A percentile compares a stretch with the other conserved stretches of the same genome.
Evolutionary conservation across 345 rosid genomes (phyloP).

Genomic region (Schrenkiella parvula): DNA sequence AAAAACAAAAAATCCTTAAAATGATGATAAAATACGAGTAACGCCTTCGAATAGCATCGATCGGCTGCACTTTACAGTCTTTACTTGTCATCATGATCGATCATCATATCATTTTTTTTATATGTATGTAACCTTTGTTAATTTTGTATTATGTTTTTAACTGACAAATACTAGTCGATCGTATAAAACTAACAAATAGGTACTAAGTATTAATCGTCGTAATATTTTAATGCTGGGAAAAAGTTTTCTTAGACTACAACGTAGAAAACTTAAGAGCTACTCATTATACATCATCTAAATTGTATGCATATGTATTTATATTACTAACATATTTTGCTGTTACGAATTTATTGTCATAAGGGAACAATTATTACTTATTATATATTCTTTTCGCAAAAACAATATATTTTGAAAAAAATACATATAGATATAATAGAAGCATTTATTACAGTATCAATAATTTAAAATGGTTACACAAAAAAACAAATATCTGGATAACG

Average conservation of each 20-base stretch:
- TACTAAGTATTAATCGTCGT: background rate
- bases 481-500: background rate
- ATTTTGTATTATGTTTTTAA: background rate
- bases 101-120: background rate
- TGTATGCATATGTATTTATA: background rate
- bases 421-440: no score
- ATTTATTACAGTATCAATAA: no score
- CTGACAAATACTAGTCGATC: background rate
- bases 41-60: background rate
- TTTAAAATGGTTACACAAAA: no score
- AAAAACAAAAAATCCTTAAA: background rate
- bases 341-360: background rate
- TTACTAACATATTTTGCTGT: background rate
- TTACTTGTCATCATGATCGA: background rate
- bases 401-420: no score
- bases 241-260: background rate
- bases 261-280: constrained; percentile 13
- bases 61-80: background rate
- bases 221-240: background rate
- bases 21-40: background rate
- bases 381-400: no score
- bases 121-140: background rate
- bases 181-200: background rate
- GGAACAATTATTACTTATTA: background rate
- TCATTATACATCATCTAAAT: constrained; percentile 20